phyloP scores from a whole-genome alignment of 352 stramenopile species.

The Phytophthora lateralis region DNA sequence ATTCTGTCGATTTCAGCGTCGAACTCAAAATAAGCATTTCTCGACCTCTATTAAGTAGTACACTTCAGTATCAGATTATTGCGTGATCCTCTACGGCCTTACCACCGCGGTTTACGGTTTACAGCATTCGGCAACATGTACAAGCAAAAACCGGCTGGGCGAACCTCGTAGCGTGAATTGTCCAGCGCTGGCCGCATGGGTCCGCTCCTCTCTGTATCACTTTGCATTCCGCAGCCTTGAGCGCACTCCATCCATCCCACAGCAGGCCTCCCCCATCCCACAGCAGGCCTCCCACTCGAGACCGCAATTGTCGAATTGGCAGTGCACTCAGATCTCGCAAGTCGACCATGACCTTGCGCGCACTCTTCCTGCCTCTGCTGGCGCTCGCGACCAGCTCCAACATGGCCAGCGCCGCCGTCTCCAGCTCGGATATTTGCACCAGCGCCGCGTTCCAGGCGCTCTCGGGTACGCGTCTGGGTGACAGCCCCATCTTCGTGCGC shows the following conservation, averaged over 20 bases:
- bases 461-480: constrained; percentile 48
- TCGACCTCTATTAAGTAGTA: not conserved
- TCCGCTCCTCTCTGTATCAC: constrained; percentile 18
- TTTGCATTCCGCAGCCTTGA: constrained; percentile 25
- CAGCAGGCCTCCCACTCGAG: not conserved
- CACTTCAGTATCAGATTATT: not conserved
- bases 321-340: not conserved
- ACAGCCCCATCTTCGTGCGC: constrained; percentile 66
- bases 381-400: constrained; percentile 1
- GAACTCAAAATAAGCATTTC: too few species aligned
- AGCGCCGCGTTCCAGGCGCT: constrained; percentile 60
- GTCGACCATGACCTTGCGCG: not conserved
- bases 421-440: constrained; percentile 48
- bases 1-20: too few species aligned
- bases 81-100: not conserved
- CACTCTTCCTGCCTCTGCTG: constrained; percentile 17
- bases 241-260: constrained; percentile 16
- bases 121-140: too few species aligned
- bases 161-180: not conserved
- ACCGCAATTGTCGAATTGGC: constrained; percentile 30
- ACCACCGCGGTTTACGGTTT: constrained; percentile 21
- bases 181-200: not conserved
- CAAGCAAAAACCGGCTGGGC: constrained; percentile 7
- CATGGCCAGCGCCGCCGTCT: constrained; percentile 23
- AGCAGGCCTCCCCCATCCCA: too few species aligned